Base-by-base conservation (phyloP, 495 filamentous ascomycete species). In the Terfezia boudieri region DNA sequence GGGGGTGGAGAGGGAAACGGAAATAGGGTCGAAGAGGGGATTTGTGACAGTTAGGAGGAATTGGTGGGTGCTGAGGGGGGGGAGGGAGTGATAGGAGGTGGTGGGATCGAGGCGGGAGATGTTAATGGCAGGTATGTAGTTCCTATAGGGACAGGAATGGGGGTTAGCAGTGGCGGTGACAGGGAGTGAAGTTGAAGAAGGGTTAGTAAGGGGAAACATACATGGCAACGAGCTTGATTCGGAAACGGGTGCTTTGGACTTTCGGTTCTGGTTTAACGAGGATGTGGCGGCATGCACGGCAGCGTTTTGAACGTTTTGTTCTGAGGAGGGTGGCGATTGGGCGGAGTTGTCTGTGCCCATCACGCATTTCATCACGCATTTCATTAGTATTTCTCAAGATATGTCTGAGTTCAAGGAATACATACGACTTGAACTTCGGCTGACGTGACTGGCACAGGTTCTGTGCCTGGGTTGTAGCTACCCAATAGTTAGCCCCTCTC, bases 241-340 rank as follows among this genome's bases (percentile, higher is more conserved):
- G 76, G 74, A 86, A 94, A 43, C 86, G 81, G 10, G 84, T 90
- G 14, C 78, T 85, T 50, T 76, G 73, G 11, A 93, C 77, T 65
- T 95, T 95, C 56, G 77, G 74, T 68, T 98, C 92, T n/a, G 86
- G 89, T 65, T 90, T 90, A 52, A 82, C 82, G 63, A 98, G 81
- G 67, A 95, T 94, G 71, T 95, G 89, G 6, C 89, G 82, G 72
- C 90, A 98, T 10, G 79, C 76, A 57, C 81, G 77, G 69, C 90
- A 98, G 50, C 90, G 86, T 66, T 94, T 95, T 43, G 84, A 82
- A 48, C 87, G 83, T 65, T 94, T 94, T 0, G 87, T 94, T 53
- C 85, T 81, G 5, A 96, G 77, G 8, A 88, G 78, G 41, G 80
- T 78, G 2, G 84, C 80, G 23, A 84, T 73, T 9, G 90, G 90